Evolutionary conservation across 2,329 filamentous ascomycete species (phyloP), one percentile per base, ranked within the genome.

Genomic region (Paracorniculantispora psalliotae): DNA sequence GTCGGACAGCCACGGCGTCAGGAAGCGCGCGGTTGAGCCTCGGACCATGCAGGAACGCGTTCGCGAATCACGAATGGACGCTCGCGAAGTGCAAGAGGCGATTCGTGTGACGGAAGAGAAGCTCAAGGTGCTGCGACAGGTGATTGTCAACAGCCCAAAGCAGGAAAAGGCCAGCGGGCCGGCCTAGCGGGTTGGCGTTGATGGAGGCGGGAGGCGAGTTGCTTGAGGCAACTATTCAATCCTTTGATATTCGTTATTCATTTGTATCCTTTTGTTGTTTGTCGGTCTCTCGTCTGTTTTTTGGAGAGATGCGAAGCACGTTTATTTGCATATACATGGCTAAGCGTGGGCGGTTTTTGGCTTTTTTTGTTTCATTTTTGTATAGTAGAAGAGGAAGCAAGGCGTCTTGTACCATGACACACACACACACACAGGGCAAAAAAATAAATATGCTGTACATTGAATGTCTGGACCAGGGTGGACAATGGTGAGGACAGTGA

Each of bases 21-120:
- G 80, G 48, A 81, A 83, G 64, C 77, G 73, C 62, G 75, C 76
- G 15, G 70, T 81, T 26, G 79, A 87, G 63, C 77, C 80, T 2
- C 80, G 79, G 33, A 79, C 85, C 2, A 76, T 83, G 25, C 82
- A 87, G 66, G 85, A 87, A 59, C 85, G 80, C 68, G 63, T 86
- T 50, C 75, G 77, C 10, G 77, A 82, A 60, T 80, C 83, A 64
- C 77, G 77, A 50, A 89, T 93, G 83, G 84, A 85, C 49, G 84
- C 90, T 65, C 79, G 84, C 35, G 87, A 94, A 69, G 82, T 96
- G 61, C 83, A 86, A 63, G 85, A 96, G 75, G 90, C 91, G 21
- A 93, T 97, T 61, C 79, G 83, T 57, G 84, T 96, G 30, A 97
- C 93, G 2, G 91, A 97, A 70, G 89, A 96, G 76, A 88, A 90